Conservation (phyloP, 2,329 filamentous ascomycete species). For the Monilinia fructicola region DNA sequence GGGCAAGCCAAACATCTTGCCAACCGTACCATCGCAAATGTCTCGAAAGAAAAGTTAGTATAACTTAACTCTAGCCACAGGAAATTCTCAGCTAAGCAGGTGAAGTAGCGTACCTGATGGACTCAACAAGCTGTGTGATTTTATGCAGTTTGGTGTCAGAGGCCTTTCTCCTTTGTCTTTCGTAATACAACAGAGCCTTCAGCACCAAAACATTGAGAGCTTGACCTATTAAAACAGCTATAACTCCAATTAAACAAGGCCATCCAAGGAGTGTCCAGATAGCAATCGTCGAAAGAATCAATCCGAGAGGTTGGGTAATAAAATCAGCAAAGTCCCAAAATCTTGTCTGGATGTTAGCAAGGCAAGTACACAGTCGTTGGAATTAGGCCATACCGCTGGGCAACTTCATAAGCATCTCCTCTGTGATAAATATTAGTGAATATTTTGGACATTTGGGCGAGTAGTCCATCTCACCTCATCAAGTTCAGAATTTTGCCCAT, state of each 20-base stretch:
- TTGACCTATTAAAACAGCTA: slow-evolving; percentile 69
- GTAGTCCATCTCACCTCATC: slow-evolving; percentile 62
- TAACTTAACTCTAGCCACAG: too few species aligned
- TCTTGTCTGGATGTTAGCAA: slow-evolving; percentile 38
- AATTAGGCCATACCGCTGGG: slow-evolving; percentile 51
- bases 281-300: slow-evolving; percentile 71
- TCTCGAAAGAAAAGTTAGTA: neutral
- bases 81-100: neutral
- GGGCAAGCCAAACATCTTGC: slow-evolving; percentile 71
- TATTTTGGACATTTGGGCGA: too few species aligned
- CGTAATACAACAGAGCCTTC: slow-evolving; percentile 63
- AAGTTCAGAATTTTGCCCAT: slow-evolving; percentile 91
- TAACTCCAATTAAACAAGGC: slow-evolving; percentile 71
- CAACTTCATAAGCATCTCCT: slow-evolving; percentile 73
- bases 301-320: slow-evolving; percentile 71
- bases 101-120: slow-evolving; percentile 30
- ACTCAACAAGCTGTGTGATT: slow-evolving; percentile 80
- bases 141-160: slow-evolving; percentile 78
- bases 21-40: slow-evolving; percentile 57
- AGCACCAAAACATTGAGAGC: slow-evolving; percentile 67
- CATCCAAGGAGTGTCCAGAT: slow-evolving; percentile 79
- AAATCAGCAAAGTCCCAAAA: slow-evolving; percentile 87
- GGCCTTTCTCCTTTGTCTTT: slow-evolving; percentile 67
- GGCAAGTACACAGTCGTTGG: neutral
- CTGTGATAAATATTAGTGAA: slow-evolving; percentile 27